Evolutionary conservation across 2,329 filamentous ascomycete genomes (phyloP).

Genomic region (Incumbomyces delicatus): DNA sequence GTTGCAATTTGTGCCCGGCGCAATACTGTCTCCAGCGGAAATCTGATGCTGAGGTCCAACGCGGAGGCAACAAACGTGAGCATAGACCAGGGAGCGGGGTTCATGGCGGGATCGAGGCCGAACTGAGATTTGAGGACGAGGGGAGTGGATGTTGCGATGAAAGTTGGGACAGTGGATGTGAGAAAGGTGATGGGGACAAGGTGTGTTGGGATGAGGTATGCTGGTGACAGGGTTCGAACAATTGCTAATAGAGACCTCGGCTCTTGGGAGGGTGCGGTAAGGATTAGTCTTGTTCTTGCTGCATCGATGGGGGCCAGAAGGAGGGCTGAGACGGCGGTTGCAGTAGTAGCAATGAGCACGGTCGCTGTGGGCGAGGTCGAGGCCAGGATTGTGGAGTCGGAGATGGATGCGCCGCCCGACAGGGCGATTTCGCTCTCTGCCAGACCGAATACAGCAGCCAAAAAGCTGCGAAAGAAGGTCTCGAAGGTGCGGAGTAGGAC

Average conservation of each 20-base stretch:
- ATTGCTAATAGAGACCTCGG: constrained; percentile 70
- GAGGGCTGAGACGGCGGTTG: constrained; percentile 62
- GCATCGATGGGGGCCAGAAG: constrained; percentile 81
- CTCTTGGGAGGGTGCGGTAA: constrained; percentile 66
- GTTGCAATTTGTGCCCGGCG: constrained; percentile 77
- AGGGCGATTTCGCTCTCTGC: constrained; percentile 59
- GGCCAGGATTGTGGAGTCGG: constrained; percentile 57
- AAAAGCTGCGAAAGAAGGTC: constrained; percentile 79
- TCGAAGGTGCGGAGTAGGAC: constrained; percentile 79
- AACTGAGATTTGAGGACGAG: constrained; percentile 78
- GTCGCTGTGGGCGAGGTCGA: constrained; percentile 75
- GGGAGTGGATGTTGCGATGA: constrained; percentile 73
- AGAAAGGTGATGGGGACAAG: constrained; percentile 77
- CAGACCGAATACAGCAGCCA: constrained; percentile 84
- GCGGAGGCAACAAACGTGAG: constrained; percentile 73
- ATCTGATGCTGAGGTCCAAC: constrained; percentile 71
- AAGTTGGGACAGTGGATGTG: constrained; percentile 71
- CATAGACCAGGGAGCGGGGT: constrained; percentile 71
- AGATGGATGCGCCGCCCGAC: constrained; percentile 32
- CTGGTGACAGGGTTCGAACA: constrained; percentile 61
- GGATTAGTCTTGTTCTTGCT: constrained; percentile 73
- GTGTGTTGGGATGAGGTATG: constrained; percentile 57
- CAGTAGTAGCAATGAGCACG: constrained; percentile 59
- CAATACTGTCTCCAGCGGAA: constrained; percentile 85
- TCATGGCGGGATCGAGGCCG: constrained; percentile 68